Evolutionary conservation across 768 basidiomycete species (phyloP).

Genomic region (Phanerodontia chrysosporium): DNA sequence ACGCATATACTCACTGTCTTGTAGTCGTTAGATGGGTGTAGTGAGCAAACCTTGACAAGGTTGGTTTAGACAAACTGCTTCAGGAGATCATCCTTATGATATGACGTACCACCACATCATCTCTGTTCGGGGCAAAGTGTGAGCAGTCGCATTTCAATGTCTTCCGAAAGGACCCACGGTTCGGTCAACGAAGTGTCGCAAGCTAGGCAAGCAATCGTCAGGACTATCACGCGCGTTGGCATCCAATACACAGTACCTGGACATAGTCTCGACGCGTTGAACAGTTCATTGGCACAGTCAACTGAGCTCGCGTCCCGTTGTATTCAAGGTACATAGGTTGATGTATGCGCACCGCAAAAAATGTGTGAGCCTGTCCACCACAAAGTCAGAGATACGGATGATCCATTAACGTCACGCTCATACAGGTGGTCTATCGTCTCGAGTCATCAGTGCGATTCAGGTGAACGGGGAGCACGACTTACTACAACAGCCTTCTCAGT

Average conservation of each 20-base stretch:
- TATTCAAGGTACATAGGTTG: background rate
- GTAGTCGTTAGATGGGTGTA: slow-evolving; percentile 87
- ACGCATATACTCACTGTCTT: slow-evolving; percentile 65
- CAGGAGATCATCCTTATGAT: slow-evolving; percentile 23
- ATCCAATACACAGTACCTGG: slow-evolving; percentile 47
- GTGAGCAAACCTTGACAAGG: slow-evolving; percentile 59
- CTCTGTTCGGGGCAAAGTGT: slow-evolving; percentile 11
- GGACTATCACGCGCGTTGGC: slow-evolving; percentile 4
- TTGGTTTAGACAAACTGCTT: slow-evolving; percentile 29
- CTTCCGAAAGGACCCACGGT: slow-evolving; percentile 52
- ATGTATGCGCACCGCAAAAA: slow-evolving; percentile 58
- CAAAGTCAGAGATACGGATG: background rate
- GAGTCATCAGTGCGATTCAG: background rate
- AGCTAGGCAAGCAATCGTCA: slow-evolving; percentile 37
- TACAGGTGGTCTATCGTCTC: slow-evolving; percentile 51
- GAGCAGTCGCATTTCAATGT: background rate
- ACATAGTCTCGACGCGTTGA: slow-evolving; percentile 72
- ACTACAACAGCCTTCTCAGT: slow-evolving; percentile 84
- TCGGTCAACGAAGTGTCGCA: slow-evolving; percentile 79
- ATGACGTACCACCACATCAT: slow-evolving; percentile 28
- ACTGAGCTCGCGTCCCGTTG: slow-evolving; percentile 36
- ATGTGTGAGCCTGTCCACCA: slow-evolving; percentile 69
- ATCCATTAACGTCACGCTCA: slow-evolving; percentile 14
- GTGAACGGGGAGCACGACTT: slow-evolving; percentile 24
- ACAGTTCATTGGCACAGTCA: slow-evolving; percentile 81